Evolutionary conservation across 2,329 filamentous ascomycete genomes (phyloP), one percentile per base, ranked within the genome.

Genomic region (Proliferodiscus dingleyae): DNA sequence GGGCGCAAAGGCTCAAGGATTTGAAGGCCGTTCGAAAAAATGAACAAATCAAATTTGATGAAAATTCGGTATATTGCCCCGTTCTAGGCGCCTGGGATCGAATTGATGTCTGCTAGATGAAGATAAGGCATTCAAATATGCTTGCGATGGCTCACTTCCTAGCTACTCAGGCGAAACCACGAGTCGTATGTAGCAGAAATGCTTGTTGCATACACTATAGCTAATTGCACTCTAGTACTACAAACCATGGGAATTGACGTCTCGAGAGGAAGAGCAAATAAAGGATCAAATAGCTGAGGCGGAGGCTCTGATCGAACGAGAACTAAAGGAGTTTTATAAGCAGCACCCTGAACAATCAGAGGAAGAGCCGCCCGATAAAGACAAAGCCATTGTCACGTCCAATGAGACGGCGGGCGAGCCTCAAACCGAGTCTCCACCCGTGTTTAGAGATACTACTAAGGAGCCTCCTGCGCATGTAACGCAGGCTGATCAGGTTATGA

Each of bases 21-120:
- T 67, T 89, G 49, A 74, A 73, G 41, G 72, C 69, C 41, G 67
- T 76, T 54, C 77, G 89, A 49, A 77, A 74, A 66, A 72, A 72
- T 47, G 84, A 90, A 65, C 87, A 93, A 67, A 76, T 81, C 54
- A 71, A 77, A 37, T 88, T 88, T 59, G 87, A 95, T 53, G 81
- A 85, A 65, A 73, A 85, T 67, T 78, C 82, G 64, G 89, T 95
- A 69, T 56, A 85, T 75, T 8, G 19, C 15, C 38, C 32, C 43
- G 5, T 43, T 38, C 13, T 29, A 19, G 6, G n/a, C 10, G 16
- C 10, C 11, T 23, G 23, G 24, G 23, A 10, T 9, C 15, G 36
- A 34, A 15, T 38, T 47, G 10, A 54, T 51, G 21, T 21, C 41
- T 18, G 15, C 15, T 26, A 59, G 49, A 55, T 95, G 85, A 75